Base-by-base conservation (phyloP, 2,329 filamentous ascomycete genomes). In the Sordariomycetes sp. region DNA sequence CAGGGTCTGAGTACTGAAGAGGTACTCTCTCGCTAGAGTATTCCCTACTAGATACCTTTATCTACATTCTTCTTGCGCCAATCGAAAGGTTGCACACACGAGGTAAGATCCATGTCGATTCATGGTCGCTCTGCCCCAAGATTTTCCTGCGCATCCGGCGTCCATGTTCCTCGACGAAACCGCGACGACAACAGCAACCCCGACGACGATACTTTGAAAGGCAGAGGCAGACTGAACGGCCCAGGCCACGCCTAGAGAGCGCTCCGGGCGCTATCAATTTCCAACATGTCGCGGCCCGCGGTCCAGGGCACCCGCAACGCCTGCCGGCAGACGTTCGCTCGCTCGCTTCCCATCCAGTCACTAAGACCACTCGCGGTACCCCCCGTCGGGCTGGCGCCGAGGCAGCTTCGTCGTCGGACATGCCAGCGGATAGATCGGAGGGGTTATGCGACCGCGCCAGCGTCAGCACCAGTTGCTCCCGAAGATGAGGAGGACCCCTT, bases 381-480 rank as follows among this genome's bases (percentile, higher is more conserved):
- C 18, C 22, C 43, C 3, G 46, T 25, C 10, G 16, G 22, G 24
- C 37, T 28, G 46, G 40, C 25, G 11, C 25, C 46, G 32, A 34
- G 25, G 16, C 55, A 35, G 25, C 16, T 51, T 8, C 43, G n/a
- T n/a, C 25, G 43, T 6, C 46, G 55, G 28, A 35, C 35, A 52
- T 52, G 46, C 37, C 46, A 57, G 55, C 40, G 16, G 14, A 16
- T 25, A 24, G n/a, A 35, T 14, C 40, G 20, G 18, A 51, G 46
- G 20, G 1, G n/a, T 20, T 57, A 57, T 18, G 55, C 55, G 55
- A 57, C 55, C 11, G 28, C 60, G 51, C 55, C 65, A n/a, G 58
- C 56, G 25, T 25, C 25, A 20, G 43, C 40, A 40, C 22, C 20
- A 25, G 28, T 40, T 18, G 52, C 43, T 25, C 40, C 56, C 16